phyloP scores from a whole-genome alignment of 495 filamentous ascomycete species.

The Penicillium crystallinum region DNA sequence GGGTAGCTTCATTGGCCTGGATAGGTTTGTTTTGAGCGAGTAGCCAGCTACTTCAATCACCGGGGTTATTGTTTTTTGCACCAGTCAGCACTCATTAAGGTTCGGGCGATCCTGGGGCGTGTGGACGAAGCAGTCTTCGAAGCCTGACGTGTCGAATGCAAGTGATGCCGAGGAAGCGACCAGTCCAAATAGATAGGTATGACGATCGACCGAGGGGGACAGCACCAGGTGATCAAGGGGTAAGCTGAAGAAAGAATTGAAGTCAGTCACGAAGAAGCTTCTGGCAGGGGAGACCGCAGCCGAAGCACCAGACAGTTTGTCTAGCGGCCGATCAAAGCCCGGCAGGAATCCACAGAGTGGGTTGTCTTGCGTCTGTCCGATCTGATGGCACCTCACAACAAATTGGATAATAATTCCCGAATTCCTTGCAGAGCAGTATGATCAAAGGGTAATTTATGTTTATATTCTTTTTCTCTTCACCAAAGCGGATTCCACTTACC shows the following conservation, averaged over 20 bases:
- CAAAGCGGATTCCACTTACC: too few species aligned
- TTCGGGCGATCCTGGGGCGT: not conserved
- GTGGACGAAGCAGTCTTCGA: not conserved
- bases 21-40: conserved; percentile 1
- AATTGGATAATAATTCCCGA: conserved; percentile 1
- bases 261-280: conserved; percentile 13
- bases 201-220: not conserved
- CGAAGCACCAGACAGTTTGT: conserved; percentile 12
- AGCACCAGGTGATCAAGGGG: not conserved
- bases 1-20: conserved; percentile 67
- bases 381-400: conserved; percentile 14
- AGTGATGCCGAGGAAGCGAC: conserved; percentile 10
- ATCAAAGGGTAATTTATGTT: not conserved
- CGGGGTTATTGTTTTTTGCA: conserved; percentile 1
- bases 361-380: conserved; percentile 6
- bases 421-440: conserved; percentile 5
- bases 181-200: conserved; percentile 13
- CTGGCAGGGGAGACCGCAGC: not conserved
- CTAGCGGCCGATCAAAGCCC: conserved; percentile 27
- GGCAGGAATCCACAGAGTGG: conserved; percentile 25
- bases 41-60: not conserved
- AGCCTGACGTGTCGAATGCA: conserved; percentile 25
- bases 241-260: not conserved
- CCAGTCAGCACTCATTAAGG: conserved; percentile 11
- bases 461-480: not conserved